Conservation (phyloP, 345 rosid species). For the Passiflora organensis region DNA sequence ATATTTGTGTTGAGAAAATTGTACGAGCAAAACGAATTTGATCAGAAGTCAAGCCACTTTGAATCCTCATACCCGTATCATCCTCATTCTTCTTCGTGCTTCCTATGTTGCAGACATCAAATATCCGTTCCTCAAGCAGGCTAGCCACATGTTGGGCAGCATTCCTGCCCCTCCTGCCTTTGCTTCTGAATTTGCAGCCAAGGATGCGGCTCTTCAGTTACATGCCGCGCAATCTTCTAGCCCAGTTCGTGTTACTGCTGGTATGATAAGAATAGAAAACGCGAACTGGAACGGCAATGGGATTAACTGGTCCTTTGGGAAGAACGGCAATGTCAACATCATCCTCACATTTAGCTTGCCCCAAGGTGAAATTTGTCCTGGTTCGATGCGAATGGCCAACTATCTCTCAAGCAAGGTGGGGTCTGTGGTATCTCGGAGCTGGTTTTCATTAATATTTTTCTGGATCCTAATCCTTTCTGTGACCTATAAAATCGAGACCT, state of each 20-base stretch:
- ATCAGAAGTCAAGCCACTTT: too few species aligned
- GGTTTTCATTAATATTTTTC: constrained; percentile 48
- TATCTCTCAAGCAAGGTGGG: constrained; percentile 33
- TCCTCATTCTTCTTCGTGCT: constrained; percentile 1
- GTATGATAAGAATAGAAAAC: constrained; percentile 65
- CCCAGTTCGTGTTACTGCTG: constrained; percentile 68
- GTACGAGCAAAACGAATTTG: background rate
- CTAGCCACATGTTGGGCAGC: constrained; percentile 73
- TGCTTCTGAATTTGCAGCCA: constrained; percentile 65
- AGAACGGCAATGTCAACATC: constrained; percentile 51
- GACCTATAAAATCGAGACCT: constrained; percentile 52
- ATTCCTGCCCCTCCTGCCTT: constrained; percentile 64
- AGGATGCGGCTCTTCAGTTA: constrained; percentile 47
- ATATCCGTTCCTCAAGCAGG: constrained; percentile 59
- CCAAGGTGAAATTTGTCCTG: constrained; percentile 26
- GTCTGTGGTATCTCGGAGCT: constrained; percentile 32
- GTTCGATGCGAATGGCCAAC: constrained; percentile 20
- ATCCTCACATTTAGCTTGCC: constrained; percentile 44
- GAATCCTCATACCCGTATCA: too few species aligned
- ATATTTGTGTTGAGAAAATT: background rate
- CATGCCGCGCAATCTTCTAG: constrained; percentile 61
- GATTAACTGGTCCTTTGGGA: constrained; percentile 53
- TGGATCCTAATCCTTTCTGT: constrained; percentile 60
- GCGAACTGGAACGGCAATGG: constrained; percentile 28
- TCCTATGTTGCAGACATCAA: constrained; percentile 42